Base-by-base conservation (phyloP, 2,329 filamentous ascomycete genomes). In the Geosmithia putterillii region DNA sequence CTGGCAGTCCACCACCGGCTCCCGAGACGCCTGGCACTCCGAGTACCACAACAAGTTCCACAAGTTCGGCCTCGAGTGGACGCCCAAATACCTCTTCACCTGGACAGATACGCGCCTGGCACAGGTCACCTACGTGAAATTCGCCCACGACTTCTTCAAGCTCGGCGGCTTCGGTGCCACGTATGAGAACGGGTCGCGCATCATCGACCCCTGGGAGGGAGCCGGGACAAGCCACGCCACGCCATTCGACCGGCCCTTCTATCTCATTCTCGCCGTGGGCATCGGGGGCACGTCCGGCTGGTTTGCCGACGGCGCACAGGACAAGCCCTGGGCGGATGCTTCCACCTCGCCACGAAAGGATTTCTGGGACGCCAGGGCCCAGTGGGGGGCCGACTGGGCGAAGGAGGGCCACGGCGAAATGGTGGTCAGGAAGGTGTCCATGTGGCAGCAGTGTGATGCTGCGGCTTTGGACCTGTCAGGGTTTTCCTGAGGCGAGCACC, bases 51-150 rank as follows among this genome's bases (percentile, higher is more conserved):
- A 62, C 10, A 50, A 48, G 2, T 74, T 67, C 50, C 68, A 74
- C 54, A 75, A 67, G 1, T 76, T 64, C 47, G 73, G 70, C 5
- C 48, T 75, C 15, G 69, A 74, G 49, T 76, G 72, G 72, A 64
- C 60, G 2, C 59, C 66, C 41, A 62, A 68, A 37, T 73, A 74
- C 55, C 58, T 76, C 18, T 74, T 70, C 57, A 72, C 69, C 21
- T 76, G 70, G 51, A 55, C 74, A 34, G 68, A 75, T 52, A 63
- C 57, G 49, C 60, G 63, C 15, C 53, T 68, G 14, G 54, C 57
- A 17, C 58, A 66, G 49, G 61, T 65, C 46, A 49, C 64, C 39
- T 64, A 61, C 46, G 50, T 62, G 15, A 57, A 57, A 10, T 64
- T 66, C 48, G 51, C 53, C n/a, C 42, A 47, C 20, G 50, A 55